Evolutionary conservation across 441 rosid species (phyloP).

Genomic region (Brassica hybrid): DNA sequence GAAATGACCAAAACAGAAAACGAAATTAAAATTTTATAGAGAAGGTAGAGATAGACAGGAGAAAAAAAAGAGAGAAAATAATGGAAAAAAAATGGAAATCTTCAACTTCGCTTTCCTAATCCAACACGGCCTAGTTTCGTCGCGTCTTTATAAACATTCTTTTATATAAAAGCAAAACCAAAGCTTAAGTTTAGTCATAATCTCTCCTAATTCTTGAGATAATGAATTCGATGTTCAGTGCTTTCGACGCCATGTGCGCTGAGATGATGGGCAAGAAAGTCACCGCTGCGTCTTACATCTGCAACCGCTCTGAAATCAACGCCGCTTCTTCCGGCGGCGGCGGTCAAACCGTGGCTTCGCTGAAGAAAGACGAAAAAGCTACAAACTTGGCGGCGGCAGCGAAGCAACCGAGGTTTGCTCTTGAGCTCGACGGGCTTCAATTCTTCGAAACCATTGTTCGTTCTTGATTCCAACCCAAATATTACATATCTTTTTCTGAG

Average conservation of each 20-base stretch:
- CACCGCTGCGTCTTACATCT: constrained; percentile 29
- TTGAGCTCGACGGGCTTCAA: constrained; percentile 41
- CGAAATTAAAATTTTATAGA: constrained; percentile 5
- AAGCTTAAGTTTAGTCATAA: neutral
- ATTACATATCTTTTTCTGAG: neutral
- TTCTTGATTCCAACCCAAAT: constrained; percentile 40
- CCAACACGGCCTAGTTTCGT: constrained; percentile 42
- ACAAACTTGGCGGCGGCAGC: neutral
- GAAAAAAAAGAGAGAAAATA: too few species aligned
- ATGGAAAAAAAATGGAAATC: constrained; percentile 23
- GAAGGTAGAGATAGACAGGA: too few species aligned
- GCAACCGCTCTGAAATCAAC: too few species aligned
- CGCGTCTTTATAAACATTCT: constrained; percentile 40
- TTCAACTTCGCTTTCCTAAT: constrained; percentile 41
- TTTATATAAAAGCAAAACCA: too few species aligned
- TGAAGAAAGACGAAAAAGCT: constrained; percentile 31
- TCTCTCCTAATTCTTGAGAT: constrained; percentile 13
- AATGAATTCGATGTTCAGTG: constrained; percentile 48
- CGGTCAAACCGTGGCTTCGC: constrained; percentile 11
- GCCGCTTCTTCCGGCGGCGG: neutral
- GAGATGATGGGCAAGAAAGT: constrained; percentile 44
- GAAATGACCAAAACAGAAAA: constrained; percentile 4
- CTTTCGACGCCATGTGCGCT: constrained; percentile 44
- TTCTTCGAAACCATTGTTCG: constrained; percentile 45
- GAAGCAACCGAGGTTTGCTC: constrained; percentile 39